Percentiles rank a stretch among this genome's conserved stretches.
phyloP scores from a whole-genome alignment of 2,329 filamentous ascomycete genomes.

The Apiospora saccharicola region DNA sequence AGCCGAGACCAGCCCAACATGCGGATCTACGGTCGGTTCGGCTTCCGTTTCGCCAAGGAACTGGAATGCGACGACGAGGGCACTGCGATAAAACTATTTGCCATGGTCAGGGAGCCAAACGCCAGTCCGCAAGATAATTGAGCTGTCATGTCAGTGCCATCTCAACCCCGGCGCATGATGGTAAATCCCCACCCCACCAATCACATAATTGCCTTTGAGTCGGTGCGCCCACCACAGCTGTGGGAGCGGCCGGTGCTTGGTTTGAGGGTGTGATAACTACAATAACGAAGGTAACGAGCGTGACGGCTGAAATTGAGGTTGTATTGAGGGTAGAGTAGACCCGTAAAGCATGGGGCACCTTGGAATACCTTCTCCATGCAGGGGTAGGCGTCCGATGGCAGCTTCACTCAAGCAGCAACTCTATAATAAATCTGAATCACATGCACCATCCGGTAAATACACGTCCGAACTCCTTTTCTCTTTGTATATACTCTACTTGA shows the following conservation, averaged over 20 bases:
- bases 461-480: neutral
- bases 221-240: neutral
- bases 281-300: neutral
- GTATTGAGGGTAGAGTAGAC: neutral
- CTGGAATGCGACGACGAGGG: conserved; percentile 57
- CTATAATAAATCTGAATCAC: neutral
- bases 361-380: neutral
- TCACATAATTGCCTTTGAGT: neutral
- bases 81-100: conserved; percentile 59
- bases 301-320: neutral
- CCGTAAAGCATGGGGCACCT: neutral
- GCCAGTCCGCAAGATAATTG: conserved; percentile 30
- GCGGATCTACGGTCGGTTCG: conserved; percentile 74
- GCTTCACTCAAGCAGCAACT: neutral
- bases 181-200: neutral
- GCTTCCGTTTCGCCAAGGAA: conserved; percentile 70
- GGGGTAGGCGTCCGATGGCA: neutral
- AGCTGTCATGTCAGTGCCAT: conserved; percentile 16
- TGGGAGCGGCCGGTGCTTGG: neutral
- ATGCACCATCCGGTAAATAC: neutral
- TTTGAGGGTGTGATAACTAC: no score
- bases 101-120: conserved; percentile 54
- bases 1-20: conserved; percentile 73
- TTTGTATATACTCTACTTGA: no score
- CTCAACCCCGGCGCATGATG: neutral